Evolutionary conservation across 306 rosid species (phyloP).

Genomic region (Geum urbanum): DNA sequence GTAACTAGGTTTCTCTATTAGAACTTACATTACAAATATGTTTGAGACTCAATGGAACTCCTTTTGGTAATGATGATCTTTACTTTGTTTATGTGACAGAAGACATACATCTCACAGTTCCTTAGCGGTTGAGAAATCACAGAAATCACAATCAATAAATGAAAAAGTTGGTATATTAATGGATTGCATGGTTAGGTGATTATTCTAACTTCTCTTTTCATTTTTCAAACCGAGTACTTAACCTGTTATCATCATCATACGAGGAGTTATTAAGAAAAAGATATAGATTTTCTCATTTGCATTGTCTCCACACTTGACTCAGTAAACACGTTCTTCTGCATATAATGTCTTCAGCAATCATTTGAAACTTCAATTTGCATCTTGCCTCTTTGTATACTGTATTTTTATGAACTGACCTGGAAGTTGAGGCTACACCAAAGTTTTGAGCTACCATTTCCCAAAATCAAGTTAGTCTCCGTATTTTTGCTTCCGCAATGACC

Average conservation of each 20-base stretch:
- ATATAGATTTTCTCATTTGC: neutral
- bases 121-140: slow-evolving; percentile 37
- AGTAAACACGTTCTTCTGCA: neutral
- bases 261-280: neutral
- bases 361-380: neutral
- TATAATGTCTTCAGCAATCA: neutral
- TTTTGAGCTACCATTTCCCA: neutral
- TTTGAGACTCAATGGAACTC: slow-evolving; percentile 1
- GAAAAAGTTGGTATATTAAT: slow-evolving; percentile 51
- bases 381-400: neutral
- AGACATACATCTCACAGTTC: slow-evolving; percentile 44
- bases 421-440: neutral
- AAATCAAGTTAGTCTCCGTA: neutral
- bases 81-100: slow-evolving; percentile 51
- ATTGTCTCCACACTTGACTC: neutral
- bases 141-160: slow-evolving; percentile 44
- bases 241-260: neutral
- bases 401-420: neutral
- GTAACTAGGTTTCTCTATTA: neutral
- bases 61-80: slow-evolving; percentile 4
- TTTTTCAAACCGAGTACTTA: neutral
- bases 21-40: neutral
- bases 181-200: slow-evolving; percentile 59
- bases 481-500: neutral
- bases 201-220: neutral